Evolutionary conservation across 176 grass and related monocot genomes (phyloP).

Genomic region (Zoysia japonica): DNA sequence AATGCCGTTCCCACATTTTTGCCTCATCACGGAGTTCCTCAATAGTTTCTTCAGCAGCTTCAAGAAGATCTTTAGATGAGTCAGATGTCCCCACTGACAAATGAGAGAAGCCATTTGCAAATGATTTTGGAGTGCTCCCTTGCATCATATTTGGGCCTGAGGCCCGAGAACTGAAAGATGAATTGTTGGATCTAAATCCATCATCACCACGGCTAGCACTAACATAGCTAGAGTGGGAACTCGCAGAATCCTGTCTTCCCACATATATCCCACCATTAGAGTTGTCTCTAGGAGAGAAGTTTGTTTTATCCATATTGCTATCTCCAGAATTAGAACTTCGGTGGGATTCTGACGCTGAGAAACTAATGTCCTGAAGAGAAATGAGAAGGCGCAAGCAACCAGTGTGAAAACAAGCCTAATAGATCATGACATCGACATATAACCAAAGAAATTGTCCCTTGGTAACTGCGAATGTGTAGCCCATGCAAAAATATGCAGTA

Average conservation of each 20-base stretch:
- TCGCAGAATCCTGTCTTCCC: conserved; percentile 73
- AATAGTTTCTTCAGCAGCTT: conserved; percentile 96
- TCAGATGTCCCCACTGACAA: conserved; percentile 52
- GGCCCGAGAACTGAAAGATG: conserved; percentile 72
- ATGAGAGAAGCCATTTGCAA: conserved; percentile 55
- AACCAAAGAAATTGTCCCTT: background rate
- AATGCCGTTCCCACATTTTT: conserved; percentile 99
- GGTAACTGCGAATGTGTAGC: background rate
- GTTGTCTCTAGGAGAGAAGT: conserved; percentile 70
- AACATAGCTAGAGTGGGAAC: conserved; percentile 65
- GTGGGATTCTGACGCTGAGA: conserved; percentile 88
- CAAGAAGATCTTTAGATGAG: conserved; percentile 90
- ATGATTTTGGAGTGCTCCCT: conserved; percentile 53
- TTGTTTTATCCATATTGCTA: conserved; percentile 65
- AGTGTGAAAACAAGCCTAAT: background rate
- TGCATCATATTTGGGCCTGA: conserved; percentile 58
- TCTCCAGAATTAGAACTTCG: conserved; percentile 95
- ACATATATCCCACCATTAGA: conserved; percentile 54
- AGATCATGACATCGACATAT: background rate
- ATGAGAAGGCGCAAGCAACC: background rate
- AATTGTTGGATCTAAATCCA: conserved; percentile 60
- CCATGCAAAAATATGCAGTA: background rate
- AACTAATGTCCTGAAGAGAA: conserved; percentile 65
- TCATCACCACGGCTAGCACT: conserved; percentile 56
- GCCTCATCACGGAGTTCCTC: conserved; percentile 95